These are phyloP conservation scores for Colletotrichum tabaci DNA, from an alignment of 2,329 filamentous ascomycete species.

Conservation along the genomic window DNA sequence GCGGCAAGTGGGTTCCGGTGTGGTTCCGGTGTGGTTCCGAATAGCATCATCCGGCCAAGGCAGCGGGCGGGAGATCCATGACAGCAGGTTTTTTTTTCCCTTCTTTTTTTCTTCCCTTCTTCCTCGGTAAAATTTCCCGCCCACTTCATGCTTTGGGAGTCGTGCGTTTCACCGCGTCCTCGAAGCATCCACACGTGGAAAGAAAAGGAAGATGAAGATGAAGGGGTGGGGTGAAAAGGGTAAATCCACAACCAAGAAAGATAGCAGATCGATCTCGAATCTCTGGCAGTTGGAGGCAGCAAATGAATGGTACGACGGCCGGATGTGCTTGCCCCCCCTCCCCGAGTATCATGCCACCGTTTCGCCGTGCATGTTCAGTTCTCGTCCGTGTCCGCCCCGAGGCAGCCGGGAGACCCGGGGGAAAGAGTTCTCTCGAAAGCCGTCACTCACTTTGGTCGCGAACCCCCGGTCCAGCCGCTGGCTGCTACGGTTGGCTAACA, in stretches of 20 bases:
- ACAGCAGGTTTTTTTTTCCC: not conserved
- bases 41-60: conserved; percentile 39
- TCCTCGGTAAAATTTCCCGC: not conserved
- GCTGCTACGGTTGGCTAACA: not conserved
- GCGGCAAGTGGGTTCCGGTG: conserved; percentile 35
- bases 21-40: conserved; percentile 30
- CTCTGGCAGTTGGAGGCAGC: not conserved
- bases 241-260: conserved; percentile 9
- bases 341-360: not conserved
- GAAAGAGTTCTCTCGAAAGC: not conserved
- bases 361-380: not conserved
- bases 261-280: not conserved
- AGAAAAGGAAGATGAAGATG: not conserved
- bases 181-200: not conserved
- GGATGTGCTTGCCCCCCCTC: no score
- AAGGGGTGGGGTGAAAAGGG: not conserved
- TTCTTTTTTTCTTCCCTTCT: not conserved
- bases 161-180: not conserved
- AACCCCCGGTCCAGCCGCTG: not conserved
- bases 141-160: not conserved
- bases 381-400: conserved; percentile 10
- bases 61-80: not conserved
- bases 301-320: conserved; percentile 1
- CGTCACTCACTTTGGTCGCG: not conserved
- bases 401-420: not conserved